These are phyloP conservation scores for Polygonum aviculare DNA, from an alignment of 148 eudicot species.

Conservation along the genomic window DNA sequence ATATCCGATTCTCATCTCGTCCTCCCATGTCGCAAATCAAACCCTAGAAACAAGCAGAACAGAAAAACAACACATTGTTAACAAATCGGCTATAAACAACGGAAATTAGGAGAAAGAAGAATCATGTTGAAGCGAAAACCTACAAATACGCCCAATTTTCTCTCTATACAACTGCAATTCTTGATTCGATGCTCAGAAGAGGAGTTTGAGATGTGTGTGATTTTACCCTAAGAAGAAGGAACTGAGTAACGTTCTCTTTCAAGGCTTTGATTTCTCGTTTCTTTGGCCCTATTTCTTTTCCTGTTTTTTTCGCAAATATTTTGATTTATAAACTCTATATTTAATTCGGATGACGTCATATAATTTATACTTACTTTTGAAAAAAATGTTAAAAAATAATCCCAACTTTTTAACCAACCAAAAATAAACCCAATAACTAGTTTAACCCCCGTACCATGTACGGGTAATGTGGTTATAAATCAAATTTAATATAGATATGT, in stretches of 20 bases:
- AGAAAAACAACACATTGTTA: not conserved
- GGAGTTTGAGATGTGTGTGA: constrained; percentile 3
- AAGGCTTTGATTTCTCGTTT: not conserved
- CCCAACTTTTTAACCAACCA: no score
- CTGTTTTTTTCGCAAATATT: not conserved
- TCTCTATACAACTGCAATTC: not conserved
- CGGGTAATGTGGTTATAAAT: no score
- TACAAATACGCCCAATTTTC: constrained; percentile 1
- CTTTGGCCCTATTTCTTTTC: not conserved
- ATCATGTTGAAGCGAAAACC: not conserved
- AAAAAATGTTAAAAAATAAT: no score
- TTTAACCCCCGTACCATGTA: no score
- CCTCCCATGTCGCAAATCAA: constrained; percentile 17
- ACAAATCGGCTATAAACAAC: not conserved
- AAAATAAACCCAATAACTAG: no score
- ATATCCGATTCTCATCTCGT: constrained; percentile 40
- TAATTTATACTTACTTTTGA: no score
- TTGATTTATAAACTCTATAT: not conserved
- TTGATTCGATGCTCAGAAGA: not conserved
- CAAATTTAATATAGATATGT: no score
- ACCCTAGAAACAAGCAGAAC: constrained; percentile 4
- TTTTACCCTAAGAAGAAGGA: not conserved
- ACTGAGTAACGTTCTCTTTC: not conserved
- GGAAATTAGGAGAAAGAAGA: not conserved
- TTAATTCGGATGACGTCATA: no score